phyloP scores from a whole-genome alignment of 306 rosid genomes.

The Cucumis melo region DNA sequence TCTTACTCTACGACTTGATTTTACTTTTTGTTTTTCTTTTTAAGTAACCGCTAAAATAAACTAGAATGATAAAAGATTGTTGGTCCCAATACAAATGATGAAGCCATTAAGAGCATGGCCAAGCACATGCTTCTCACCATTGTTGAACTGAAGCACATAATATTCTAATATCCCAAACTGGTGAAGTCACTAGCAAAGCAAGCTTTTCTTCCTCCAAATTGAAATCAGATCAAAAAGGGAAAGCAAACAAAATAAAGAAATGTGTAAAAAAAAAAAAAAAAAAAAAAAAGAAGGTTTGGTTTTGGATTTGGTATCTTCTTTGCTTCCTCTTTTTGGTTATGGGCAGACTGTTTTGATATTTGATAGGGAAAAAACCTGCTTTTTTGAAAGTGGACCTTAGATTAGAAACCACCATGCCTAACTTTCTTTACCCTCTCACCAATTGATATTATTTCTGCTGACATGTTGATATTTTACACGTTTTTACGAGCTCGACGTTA shows the following conservation, averaged over 20 bases:
- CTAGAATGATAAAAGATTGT: slow-evolving; percentile 5
- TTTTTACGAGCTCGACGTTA: no score
- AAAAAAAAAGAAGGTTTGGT: neutral
- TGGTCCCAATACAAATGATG: slow-evolving; percentile 31
- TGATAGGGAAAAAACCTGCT: neutral
- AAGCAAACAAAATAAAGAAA: neutral
- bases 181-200: neutral
- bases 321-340: neutral
- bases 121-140: slow-evolving; percentile 28
- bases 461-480: no score
- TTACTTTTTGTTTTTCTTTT: neutral
- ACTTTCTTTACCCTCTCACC: slow-evolving; percentile 3
- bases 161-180: slow-evolving; percentile 13
- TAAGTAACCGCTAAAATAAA: neutral
- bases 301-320: slow-evolving; percentile 1
- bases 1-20: neutral
- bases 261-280: neutral
- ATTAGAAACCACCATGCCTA: slow-evolving; percentile 6
- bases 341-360: neutral
- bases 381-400: neutral
- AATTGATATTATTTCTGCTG: neutral
- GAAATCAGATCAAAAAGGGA: neutral
- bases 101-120: slow-evolving; percentile 26
- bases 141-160: neutral
- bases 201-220: neutral